A percentile compares a stretch with the other conserved stretches of the same genome.
Conservation (phyloP, 225 moss, liverwort and hornwort genomes). For the Polytrichum commune region DNA sequence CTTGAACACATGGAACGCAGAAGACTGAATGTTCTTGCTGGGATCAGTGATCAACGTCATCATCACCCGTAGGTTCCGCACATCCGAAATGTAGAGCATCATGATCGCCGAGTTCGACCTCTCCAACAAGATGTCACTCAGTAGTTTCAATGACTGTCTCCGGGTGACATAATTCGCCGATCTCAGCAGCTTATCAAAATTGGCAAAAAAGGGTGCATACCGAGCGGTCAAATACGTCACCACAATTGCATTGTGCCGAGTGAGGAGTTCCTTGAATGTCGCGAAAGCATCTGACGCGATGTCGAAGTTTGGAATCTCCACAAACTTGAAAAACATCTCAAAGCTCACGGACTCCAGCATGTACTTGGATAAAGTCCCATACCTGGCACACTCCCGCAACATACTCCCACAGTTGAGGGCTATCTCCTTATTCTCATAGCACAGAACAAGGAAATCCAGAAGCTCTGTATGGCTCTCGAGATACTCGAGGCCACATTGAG, state of each 20-base stretch:
- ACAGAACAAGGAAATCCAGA: conserved; percentile 94
- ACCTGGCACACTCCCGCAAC: conserved; percentile 87
- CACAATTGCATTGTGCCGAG: conserved; percentile 76
- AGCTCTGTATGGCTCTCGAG: conserved; percentile 79
- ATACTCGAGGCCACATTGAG: conserved; percentile 73
- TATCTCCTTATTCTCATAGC: conserved; percentile 92
- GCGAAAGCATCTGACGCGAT: conserved; percentile 95
- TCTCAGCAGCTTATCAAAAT: conserved; percentile 82
- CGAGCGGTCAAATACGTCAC: conserved; percentile 76
- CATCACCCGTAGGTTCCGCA: conserved; percentile 92
- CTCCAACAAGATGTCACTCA: conserved; percentile 90
- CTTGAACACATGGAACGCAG: conserved; percentile 96
- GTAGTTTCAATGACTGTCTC: conserved; percentile 84
- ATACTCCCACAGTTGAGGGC: conserved; percentile 95
- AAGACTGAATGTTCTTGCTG: conserved; percentile 95
- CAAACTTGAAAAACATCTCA: conserved; percentile 96
- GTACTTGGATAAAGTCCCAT: conserved; percentile 73
- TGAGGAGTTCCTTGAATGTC: conserved; percentile 97
- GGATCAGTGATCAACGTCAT: conserved; percentile 96
- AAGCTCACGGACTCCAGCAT: conserved; percentile 98
- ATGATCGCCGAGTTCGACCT: conserved; percentile 88
- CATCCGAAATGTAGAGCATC: conserved; percentile 98
- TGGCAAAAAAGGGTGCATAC: conserved; percentile 60
- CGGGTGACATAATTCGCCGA: conserved; percentile 92
- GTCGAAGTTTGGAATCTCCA: conserved; percentile 93